Evolutionary conservation across 306 rosid species (phyloP).

Genomic region (Cicer pinnatifidum): DNA sequence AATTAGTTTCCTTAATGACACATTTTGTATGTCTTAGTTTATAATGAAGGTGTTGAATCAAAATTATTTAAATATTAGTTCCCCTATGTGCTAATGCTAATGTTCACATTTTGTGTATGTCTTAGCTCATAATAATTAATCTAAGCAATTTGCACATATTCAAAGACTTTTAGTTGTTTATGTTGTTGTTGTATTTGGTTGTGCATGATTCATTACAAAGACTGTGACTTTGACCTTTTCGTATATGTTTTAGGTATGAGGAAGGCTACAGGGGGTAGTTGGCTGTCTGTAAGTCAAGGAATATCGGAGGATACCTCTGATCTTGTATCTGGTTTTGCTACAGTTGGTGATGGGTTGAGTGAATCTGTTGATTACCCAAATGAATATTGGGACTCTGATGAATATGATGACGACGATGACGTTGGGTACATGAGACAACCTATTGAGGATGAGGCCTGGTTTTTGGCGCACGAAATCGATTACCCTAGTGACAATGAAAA

Average conservation of each 20-base stretch:
- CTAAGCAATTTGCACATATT: neutral
- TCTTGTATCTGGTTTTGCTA: constrained; percentile 97
- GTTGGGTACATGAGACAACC: constrained; percentile 99
- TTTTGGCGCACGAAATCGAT: constrained; percentile 97
- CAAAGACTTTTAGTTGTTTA: neutral
- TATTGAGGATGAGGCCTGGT: constrained; percentile 99
- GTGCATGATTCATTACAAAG: constrained; percentile 14
- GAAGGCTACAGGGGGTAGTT: constrained; percentile 79
- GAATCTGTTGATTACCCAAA: constrained; percentile 88
- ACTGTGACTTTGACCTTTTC: constrained; percentile 38
- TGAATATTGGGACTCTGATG: constrained; percentile 99
- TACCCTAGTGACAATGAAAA: constrained; percentile 99
- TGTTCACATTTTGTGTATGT: neutral
- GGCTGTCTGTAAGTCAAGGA: constrained; percentile 97
- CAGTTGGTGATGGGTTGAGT: constrained; percentile 93
- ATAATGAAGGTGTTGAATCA: neutral
- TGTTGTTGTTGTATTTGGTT: constrained; percentile 26
- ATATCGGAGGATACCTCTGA: constrained; percentile 91
- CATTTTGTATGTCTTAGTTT: constrained; percentile 22
- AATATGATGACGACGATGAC: constrained; percentile 91
- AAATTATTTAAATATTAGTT: constrained; percentile 12
- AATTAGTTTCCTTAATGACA: constrained; percentile 12
- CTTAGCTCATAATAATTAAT: neutral
- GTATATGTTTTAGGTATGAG: constrained; percentile 67
- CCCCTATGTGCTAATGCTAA: neutral